Conservation (phyloP, 495 filamentous ascomycete genomes). For the Penicillium cataractarum region DNA sequence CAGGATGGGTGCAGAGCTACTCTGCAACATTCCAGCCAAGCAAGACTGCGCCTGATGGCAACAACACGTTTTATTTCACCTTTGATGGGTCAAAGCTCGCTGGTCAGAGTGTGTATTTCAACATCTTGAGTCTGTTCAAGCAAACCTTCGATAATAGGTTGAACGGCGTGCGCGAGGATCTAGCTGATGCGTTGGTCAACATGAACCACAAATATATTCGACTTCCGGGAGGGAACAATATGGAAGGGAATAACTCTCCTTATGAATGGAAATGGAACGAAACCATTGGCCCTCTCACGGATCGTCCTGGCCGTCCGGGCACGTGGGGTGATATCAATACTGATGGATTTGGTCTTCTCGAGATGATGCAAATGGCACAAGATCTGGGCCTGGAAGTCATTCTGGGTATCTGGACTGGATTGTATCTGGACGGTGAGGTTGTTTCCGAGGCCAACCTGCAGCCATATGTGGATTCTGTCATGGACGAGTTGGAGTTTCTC, state of each 20-base stretch:
- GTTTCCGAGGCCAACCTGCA: constrained; percentile 30
- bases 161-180: background rate
- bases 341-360: constrained; percentile 54
- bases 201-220: background rate
- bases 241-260: constrained; percentile 50
- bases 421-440: constrained; percentile 48
- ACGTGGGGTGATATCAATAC: constrained; percentile 60
- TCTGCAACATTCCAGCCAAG: background rate
- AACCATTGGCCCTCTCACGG: constrained; percentile 61
- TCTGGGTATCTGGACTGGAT: constrained; percentile 59
- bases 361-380: background rate
- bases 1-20: background rate
- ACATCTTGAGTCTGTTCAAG: background rate
- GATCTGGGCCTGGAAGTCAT: constrained; percentile 59
- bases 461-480: constrained; percentile 52
- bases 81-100: background rate
- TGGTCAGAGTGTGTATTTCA: background rate
- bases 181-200: constrained; percentile 3
- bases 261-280: constrained; percentile 67
- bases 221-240: background rate
- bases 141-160: background rate
- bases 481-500: constrained; percentile 53
- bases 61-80: background rate
- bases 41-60: background rate
- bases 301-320: constrained; percentile 54